Evolutionary conservation across 495 filamentous ascomycete species (phyloP).

Genomic region (Elasticomyces elasticus): DNA sequence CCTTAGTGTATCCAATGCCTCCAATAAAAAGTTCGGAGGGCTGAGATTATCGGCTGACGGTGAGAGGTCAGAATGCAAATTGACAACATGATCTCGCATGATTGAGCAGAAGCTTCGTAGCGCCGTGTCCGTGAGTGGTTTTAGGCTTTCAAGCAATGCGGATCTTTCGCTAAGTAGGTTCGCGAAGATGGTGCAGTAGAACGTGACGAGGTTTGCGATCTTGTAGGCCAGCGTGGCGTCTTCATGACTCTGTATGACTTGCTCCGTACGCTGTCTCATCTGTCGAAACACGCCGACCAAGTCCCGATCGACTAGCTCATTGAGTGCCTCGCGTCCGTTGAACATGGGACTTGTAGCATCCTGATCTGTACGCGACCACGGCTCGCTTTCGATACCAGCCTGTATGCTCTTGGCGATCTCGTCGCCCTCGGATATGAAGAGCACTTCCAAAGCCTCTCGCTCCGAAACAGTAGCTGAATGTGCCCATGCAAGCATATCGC

Average conservation of each 20-base stretch:
- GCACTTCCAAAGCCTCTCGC: conserved; percentile 77
- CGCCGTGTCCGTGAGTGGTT: conserved; percentile 61
- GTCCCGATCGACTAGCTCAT: conserved; percentile 79
- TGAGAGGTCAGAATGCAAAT: conserved; percentile 58
- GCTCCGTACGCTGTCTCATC: conserved; percentile 73
- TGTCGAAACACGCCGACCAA: conserved; percentile 67
- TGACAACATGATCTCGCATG: conserved; percentile 66
- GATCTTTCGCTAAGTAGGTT: conserved; percentile 65
- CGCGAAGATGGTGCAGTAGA: conserved; percentile 78
- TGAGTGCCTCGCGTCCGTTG: conserved; percentile 73
- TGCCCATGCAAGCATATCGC: conserved; percentile 96
- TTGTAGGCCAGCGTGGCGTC: conserved; percentile 82
- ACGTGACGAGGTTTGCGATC: conserved; percentile 75
- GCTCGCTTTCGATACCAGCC: conserved; percentile 74
- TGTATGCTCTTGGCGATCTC: conserved; percentile 80
- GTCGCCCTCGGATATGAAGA: conserved; percentile 88
- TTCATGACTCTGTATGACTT: conserved; percentile 85
- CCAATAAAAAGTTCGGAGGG: conserved; percentile 73
- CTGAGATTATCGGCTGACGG: conserved; percentile 59
- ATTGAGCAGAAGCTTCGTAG: conserved; percentile 71
- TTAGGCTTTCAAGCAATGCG: conserved; percentile 57
- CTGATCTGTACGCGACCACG: conserved; percentile 57
- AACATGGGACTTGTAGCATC: conserved; percentile 58
- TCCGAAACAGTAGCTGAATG: conserved; percentile 92
- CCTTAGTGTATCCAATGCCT: conserved; percentile 63